Conservation (phyloP, 192 early-diverging fungal species). For the Umbelopsis ramanniana region DNA sequence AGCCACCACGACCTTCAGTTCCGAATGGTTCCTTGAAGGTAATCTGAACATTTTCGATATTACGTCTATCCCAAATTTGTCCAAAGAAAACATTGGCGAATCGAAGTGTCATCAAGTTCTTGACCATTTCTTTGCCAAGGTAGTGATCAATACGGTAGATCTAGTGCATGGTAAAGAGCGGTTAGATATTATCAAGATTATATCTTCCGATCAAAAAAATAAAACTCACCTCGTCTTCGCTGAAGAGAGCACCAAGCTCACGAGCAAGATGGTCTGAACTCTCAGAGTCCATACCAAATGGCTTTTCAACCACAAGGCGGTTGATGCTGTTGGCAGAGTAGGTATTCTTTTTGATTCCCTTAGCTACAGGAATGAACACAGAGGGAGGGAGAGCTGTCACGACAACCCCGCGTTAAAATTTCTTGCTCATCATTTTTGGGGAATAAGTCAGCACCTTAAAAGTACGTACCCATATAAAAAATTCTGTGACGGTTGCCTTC, state of each 20-base stretch:
- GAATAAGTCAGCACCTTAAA: constrained; percentile 13
- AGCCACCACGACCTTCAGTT: constrained; percentile 95
- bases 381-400: constrained; percentile 83
- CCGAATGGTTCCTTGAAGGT: constrained; percentile 97
- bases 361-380: constrained; percentile 84
- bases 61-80: constrained; percentile 81
- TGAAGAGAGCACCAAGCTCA: constrained; percentile 75
- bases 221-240: constrained; percentile 72
- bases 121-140: constrained; percentile 97
- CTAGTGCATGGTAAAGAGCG: constrained; percentile 29
- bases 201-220: too few relatives aligned
- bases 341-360: constrained; percentile 69
- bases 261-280: constrained; percentile 67
- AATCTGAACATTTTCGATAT: constrained; percentile 92
- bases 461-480: constrained; percentile 72
- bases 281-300: constrained; percentile 90
- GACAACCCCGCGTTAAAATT: constrained; percentile 26
- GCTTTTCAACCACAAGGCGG: constrained; percentile 92
- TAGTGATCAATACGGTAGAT: constrained; percentile 98
- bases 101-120: constrained; percentile 89
- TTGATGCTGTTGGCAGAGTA: constrained; percentile 72
- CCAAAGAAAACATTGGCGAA: constrained; percentile 90
- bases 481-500: constrained; percentile 52
- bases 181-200: neutral
- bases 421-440: neutral